phyloP scores from a whole-genome alignment of 371 early-diverging fungal genomes.

The Apophysomyces ossiformis region DNA sequence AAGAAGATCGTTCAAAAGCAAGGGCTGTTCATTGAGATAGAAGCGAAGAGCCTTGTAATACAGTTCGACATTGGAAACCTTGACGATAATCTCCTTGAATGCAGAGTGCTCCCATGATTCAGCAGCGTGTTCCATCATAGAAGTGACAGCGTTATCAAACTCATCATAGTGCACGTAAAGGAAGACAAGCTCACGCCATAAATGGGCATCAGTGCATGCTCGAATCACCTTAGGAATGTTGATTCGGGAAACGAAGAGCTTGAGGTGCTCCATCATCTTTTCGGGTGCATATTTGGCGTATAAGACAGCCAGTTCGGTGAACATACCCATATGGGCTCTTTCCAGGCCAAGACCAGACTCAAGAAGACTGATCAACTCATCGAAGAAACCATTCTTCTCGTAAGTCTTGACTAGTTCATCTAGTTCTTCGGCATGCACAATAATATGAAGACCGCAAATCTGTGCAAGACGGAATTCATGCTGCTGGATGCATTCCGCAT shows the following conservation, averaged over 20 bases:
- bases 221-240: slow-evolving; percentile 98
- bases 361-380: slow-evolving; percentile 86
- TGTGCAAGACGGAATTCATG: slow-evolving; percentile 96
- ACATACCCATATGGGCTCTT: slow-evolving; percentile 99
- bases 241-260: slow-evolving; percentile 94
- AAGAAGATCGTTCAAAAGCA: slow-evolving; percentile 89
- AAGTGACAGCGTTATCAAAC: slow-evolving; percentile 93
- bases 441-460: slow-evolving; percentile 94
- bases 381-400: slow-evolving; percentile 87
- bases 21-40: slow-evolving; percentile 94
- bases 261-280: slow-evolving; percentile 94
- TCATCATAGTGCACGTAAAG: slow-evolving; percentile 97
- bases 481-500: slow-evolving; percentile 91
- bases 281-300: slow-evolving; percentile 95
- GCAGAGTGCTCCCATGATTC: slow-evolving; percentile 95
- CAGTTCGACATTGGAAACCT: slow-evolving; percentile 94
- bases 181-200: slow-evolving; percentile 97
- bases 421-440: slow-evolving; percentile 97
- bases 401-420: slow-evolving; percentile 86
- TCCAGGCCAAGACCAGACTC: slow-evolving; percentile 96
- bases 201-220: slow-evolving; percentile 89
- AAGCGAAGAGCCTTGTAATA: slow-evolving; percentile 96
- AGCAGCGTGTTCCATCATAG: slow-evolving; percentile 91
- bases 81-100: slow-evolving; percentile 95
- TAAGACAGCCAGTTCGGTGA: slow-evolving; percentile 95